Evolutionary conservation across 2,329 filamentous ascomycete genomes (phyloP).

Genomic region (Parafenestella ontariensis): DNA sequence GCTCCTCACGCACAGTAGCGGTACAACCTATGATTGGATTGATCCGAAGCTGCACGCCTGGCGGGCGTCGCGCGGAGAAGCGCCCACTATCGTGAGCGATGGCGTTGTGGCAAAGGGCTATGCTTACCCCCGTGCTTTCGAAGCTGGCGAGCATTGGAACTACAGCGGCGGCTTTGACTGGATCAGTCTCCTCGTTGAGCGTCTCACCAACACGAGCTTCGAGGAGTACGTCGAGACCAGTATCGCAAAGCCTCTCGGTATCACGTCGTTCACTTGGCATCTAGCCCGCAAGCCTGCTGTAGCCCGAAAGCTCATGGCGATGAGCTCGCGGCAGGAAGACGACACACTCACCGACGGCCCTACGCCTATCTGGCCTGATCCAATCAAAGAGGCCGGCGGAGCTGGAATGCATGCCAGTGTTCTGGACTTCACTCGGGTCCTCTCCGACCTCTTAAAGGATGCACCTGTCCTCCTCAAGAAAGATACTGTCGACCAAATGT

Average conservation of each 20-base stretch:
- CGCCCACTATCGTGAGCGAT: slow-evolving; percentile 2
- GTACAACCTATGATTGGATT: slow-evolving; percentile 53
- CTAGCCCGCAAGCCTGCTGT: slow-evolving; percentile 22
- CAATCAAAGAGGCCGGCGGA: slow-evolving; percentile 25
- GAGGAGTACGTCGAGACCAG: slow-evolving; percentile 53
- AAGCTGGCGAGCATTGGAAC: slow-evolving; percentile 56
- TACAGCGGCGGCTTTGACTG: slow-evolving; percentile 60
- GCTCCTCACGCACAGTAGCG: slow-evolving; percentile 59
- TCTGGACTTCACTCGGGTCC: slow-evolving; percentile 31
- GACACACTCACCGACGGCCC: slow-evolving; percentile 21
- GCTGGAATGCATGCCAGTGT: slow-evolving; percentile 28
- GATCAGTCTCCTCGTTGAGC: slow-evolving; percentile 55
- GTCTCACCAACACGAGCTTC: slow-evolving; percentile 47
- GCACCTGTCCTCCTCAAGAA: slow-evolving; percentile 21
- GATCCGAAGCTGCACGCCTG: slow-evolving; percentile 53
- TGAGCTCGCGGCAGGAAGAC: slow-evolving; percentile 22
- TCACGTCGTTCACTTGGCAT: slow-evolving; percentile 37
- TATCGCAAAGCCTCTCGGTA: slow-evolving; percentile 53
- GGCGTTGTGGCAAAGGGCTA: slow-evolving; percentile 41
- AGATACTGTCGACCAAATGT: slow-evolving; percentile 26
- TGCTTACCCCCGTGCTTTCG: slow-evolving; percentile 32
- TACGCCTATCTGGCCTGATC: slow-evolving; percentile 16
- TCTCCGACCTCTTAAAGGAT: slow-evolving; percentile 28
- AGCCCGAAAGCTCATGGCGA: slow-evolving; percentile 22
- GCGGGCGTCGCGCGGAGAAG: slow-evolving; percentile 45